phyloP scores from a whole-genome alignment of 2,329 filamentous ascomycete species.

The Xylaria sp. region DNA sequence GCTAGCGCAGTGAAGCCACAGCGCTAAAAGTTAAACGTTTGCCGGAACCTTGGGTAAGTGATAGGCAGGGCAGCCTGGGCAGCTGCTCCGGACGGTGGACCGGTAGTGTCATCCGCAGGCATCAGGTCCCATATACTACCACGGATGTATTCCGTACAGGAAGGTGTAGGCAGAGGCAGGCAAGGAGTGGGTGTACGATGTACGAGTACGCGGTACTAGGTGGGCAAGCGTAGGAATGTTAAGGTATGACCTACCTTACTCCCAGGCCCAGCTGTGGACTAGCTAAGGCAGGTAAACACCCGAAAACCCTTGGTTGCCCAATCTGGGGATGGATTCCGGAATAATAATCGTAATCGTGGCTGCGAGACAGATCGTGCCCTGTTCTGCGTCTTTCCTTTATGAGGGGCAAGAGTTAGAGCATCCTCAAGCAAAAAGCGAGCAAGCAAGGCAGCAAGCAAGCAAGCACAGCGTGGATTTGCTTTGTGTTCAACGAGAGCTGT shows the following conservation, averaged over 20 bases:
- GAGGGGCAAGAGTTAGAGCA: neutral
- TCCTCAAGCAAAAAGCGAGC: neutral
- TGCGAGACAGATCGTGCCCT: neutral
- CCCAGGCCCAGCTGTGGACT: neutral
- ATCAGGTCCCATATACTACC: too few relatives aligned
- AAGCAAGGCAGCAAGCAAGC: neutral
- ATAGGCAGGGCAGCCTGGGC: neutral
- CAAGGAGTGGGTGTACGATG: neutral
- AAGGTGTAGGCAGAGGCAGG: neutral
- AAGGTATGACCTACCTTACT: neutral
- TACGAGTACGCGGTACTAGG: neutral
- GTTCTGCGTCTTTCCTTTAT: too few relatives aligned
- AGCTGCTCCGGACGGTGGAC: too few relatives aligned
- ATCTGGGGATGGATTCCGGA: neutral
- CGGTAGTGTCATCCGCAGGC: too few relatives aligned
- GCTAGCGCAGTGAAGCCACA: conserved; percentile 16
- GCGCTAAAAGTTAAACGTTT: conserved; percentile 16
- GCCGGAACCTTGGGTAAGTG: conserved; percentile 7
- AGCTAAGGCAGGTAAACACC: neutral
- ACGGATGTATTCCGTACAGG: neutral
- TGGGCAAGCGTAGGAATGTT: neutral
- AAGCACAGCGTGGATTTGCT: neutral
- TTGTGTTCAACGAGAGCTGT: neutral
- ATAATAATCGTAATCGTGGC: neutral
- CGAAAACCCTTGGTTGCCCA: neutral